Percentiles rank a stretch among this genome's conserved stretches.
Conservation (phyloP, 108 stramenopile genomes). For the Stephanodiscus triporus region DNA sequence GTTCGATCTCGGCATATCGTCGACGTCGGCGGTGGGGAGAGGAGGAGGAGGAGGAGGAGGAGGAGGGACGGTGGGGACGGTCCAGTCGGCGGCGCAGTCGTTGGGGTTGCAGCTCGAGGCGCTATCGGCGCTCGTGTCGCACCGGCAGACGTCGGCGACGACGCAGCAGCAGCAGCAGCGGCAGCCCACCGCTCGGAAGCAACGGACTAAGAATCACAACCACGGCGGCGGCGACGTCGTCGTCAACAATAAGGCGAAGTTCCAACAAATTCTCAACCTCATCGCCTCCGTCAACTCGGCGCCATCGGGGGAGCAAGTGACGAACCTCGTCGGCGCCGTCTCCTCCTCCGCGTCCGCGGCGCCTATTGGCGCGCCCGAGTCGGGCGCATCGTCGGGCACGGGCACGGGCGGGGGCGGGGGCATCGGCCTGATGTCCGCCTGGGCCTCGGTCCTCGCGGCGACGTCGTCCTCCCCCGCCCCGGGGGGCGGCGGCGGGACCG, state of each 20-base stretch:
- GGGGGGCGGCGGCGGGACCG: too few relatives aligned
- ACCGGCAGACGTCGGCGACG: not conserved
- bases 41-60: too few relatives aligned
- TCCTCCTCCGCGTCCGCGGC: not conserved
- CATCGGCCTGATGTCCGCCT: too few relatives aligned
- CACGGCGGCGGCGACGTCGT: not conserved
- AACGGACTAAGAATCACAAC: not conserved
- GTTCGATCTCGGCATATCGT: not conserved
- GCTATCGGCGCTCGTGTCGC: constrained; percentile 9
- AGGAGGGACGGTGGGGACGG: too few relatives aligned
- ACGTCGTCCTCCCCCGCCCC: too few relatives aligned
- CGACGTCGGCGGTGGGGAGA: not conserved
- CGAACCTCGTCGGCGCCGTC: constrained; percentile 1
- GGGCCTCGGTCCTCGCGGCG: too few relatives aligned
- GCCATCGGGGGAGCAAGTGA: too few relatives aligned
- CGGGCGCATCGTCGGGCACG: not conserved
- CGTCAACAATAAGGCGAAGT: not conserved
- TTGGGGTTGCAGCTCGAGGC: constrained; percentile 13
- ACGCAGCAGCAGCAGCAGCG: not conserved
- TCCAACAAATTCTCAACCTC: constrained; percentile 7
- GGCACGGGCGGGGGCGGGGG: not conserved
- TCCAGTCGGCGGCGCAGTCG: constrained; percentile 3
- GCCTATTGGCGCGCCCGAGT: not conserved
- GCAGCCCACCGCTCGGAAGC: not conserved
- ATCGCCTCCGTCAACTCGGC: too few relatives aligned